Evolutionary conservation across 2,329 filamentous ascomycete genomes (phyloP).

Genomic region (Fusarium nodosum): DNA sequence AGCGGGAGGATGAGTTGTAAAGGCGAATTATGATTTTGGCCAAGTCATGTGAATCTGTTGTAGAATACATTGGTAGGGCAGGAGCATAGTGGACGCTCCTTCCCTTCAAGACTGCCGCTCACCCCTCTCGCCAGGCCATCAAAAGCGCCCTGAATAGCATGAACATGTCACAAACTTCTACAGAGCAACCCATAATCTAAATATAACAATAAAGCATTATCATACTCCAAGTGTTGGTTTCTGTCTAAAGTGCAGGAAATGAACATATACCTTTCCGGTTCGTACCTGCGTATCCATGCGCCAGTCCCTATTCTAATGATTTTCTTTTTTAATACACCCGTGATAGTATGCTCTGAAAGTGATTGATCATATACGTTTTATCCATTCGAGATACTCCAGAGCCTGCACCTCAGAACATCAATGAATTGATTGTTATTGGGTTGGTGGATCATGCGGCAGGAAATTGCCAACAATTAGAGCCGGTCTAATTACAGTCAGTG

Average conservation of each 20-base stretch:
- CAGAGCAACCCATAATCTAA: background rate
- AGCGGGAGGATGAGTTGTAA: too few species aligned
- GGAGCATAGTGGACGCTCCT: conserved; percentile 15
- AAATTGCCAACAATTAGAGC: conserved; percentile 98
- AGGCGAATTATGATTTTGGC: background rate
- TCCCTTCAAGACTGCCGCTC: conserved; percentile 4
- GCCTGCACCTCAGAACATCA: conserved; percentile 2
- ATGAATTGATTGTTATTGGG: conserved; percentile 37
- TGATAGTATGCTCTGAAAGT: conserved; percentile 6
- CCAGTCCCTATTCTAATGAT: conserved; percentile 25
- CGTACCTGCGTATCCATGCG: conserved; percentile 37
- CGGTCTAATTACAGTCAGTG: conserved; percentile 71
- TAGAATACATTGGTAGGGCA: conserved; percentile 7
- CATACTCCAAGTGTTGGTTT: conserved; percentile 26
- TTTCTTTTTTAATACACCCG: conserved; percentile 26
- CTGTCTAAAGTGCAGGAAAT: conserved; percentile 34
- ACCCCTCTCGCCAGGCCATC: background rate
- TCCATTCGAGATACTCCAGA: background rate
- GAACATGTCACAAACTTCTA: background rate
- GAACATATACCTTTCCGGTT: conserved; percentile 40
- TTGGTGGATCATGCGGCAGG: conserved; percentile 80
- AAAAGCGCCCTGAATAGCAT: background rate
- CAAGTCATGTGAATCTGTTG: conserved; percentile 23
- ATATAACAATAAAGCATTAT: background rate
- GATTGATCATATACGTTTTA: conserved; percentile 9